Evolutionary conservation across 495 filamentous ascomycete species (phyloP), one percentile per base, ranked within the genome.

Genomic region (Penicillium arizonense): DNA sequence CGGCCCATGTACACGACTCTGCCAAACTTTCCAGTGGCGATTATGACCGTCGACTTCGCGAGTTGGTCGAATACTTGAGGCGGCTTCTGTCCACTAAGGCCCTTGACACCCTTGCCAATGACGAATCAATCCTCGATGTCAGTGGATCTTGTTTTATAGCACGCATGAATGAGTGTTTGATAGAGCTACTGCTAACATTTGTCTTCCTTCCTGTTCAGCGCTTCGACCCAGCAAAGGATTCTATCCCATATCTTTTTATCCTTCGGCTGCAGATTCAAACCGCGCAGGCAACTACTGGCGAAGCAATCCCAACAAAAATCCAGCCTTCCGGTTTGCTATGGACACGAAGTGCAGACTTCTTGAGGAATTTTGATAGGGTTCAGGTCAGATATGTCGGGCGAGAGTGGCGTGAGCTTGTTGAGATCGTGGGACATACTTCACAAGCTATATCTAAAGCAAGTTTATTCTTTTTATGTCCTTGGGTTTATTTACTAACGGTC

Each of bases 351-450:
- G 58, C 71, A 10, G 58, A 53, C 1, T 87, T 84, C 50, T 53
- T 86, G 50, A 56, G 67, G 24, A 59, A 50, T 3, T 87, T 84
- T 62, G 80, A 88, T 60, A 70, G 74, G 4, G 64, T 81, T 24
- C 85, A 87, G 57, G 62, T 83, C 8, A 74, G 82, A 62, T 87
- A 87, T 64, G 73, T 69, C 33, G 82, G 82, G 4, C 41, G 52
- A 1, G 76, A 83, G 47, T 83, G 82, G 69, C 68, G 74, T 33
- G 64, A 65, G 24, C 65, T 88, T 8, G 32, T 87, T 16, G 79
- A 82, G n/a, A 46, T 65, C 34, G 56, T 81, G 18, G 71, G 64
- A 12, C 53, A 55, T 16, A 57, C 76, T 44, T 77, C 83, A 4
- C 56, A 72, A 14, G 49, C 50, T 32, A 57, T 57, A 20, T 64